Percentiles rank a stretch among this genome's conserved stretches.
Evolutionary conservation across 2,329 filamentous ascomycete species (phyloP).

Genomic region (Ophiobolus disseminans): DNA sequence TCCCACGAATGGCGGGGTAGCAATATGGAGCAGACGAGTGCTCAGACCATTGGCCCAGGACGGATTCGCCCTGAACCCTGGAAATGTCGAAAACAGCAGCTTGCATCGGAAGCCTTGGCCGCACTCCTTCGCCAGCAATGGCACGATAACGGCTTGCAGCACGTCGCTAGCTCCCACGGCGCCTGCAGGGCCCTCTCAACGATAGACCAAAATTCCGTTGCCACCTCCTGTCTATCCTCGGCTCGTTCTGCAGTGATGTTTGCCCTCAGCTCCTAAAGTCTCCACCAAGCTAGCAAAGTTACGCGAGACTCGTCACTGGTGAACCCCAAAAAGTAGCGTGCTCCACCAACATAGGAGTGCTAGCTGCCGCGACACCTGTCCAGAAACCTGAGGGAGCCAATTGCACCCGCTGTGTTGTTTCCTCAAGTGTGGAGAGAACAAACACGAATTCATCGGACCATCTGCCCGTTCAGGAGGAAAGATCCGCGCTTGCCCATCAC

Average conservation of each 20-base stretch:
- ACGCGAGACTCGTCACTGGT: conserved; percentile 25
- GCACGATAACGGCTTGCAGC: conserved; percentile 1
- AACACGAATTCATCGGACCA: conserved; percentile 3
- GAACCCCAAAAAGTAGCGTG: conserved; percentile 23
- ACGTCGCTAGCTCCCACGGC: background rate
- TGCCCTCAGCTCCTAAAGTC: conserved; percentile 11
- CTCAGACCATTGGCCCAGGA: conserved; percentile 15
- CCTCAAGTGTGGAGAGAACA: conserved; percentile 2
- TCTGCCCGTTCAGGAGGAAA: conserved; percentile 11
- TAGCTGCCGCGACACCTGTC: conserved; percentile 35
- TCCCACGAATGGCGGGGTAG: conserved; percentile 23
- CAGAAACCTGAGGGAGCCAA: conserved; percentile 12
- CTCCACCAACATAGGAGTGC: conserved; percentile 26
- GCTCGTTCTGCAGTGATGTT: conserved; percentile 3
- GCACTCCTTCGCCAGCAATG: background rate
- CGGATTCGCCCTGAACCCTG: conserved; percentile 15
- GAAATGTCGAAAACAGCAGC: conserved; percentile 15
- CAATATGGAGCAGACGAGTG: conserved; percentile 17
- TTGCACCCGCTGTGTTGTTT: background rate
- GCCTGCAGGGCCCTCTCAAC: background rate
- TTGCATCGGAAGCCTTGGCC: conserved; percentile 29
- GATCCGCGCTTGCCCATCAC: conserved; percentile 36
- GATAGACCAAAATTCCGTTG: background rate
- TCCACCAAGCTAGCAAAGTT: conserved; percentile 23
- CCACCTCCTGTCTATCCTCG: conserved; percentile 19